Evolutionary conservation across 2,329 filamentous ascomycete genomes (phyloP), one percentile per base, ranked within the genome.

Genomic region (Trichoderma sp.): DNA sequence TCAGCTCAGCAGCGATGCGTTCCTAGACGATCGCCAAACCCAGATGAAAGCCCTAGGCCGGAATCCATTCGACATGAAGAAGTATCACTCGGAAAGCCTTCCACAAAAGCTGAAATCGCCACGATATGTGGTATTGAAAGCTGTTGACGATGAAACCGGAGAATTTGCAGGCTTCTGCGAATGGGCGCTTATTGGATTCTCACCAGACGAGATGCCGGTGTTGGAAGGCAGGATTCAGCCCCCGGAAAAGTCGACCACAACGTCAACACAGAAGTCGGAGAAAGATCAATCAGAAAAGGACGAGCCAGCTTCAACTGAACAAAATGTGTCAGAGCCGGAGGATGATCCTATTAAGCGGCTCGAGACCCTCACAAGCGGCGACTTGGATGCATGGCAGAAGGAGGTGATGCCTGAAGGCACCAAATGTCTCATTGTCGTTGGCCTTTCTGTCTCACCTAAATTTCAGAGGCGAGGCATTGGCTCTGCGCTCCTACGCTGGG

Each of bases 41-140:
- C 72, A 78, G 72, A 78, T 81, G 75, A 81, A 81, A 68, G 74
- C 73, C 6, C 72, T 75, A 43, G 73, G 75, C 65, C 72, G 74
- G 56, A 71, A 73, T 29, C 74, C 77, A 4, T 77, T 75, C 58
- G 71, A 73, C 13, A 78, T 79, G 65, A 73, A 74, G 2, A 70
- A 74, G 6, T 73, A 75, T 13, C 74, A 74, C 68, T 66, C 70
- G 5, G 69, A 73, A 19, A 74, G 73, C 40, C 63, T 80, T 24
- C 71, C 72, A 14, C 33, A 69, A 11, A 73, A 74, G 70, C 61
- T 78, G 16, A 69, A 69, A 16, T 72, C 73, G 21, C 72, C 74
- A 2, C 71, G 68, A 14, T 68, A 73, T 35, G 75, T 77, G 24
- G 57, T 78, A 13, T 71, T 80, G 56, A 80, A 80, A 71, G 79